Conservation (phyloP, 1,284 basidiomycete species). For the Ustilago shanxiensis region DNA sequence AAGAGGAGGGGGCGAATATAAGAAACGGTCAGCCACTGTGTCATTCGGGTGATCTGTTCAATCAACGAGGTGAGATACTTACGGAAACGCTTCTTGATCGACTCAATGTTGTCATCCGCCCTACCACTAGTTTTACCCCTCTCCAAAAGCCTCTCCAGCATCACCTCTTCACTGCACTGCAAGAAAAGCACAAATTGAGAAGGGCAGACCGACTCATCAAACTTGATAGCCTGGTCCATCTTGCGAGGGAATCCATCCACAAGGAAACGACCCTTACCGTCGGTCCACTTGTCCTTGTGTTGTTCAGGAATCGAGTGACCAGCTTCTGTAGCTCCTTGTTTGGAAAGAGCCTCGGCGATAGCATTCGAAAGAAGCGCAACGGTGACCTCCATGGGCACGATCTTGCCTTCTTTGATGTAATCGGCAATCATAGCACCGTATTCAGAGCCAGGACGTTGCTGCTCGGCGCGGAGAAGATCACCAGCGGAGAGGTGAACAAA, state of each 20-base stretch:
- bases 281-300: constrained; percentile 75
- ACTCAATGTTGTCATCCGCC: constrained; percentile 95
- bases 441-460: constrained; percentile 85
- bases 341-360: constrained; percentile 78
- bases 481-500: constrained; percentile 98
- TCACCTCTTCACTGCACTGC: constrained; percentile 88
- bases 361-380: constrained; percentile 95
- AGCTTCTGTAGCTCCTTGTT: constrained; percentile 32
- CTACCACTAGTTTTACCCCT: constrained; percentile 93
- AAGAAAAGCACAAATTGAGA: constrained; percentile 88
- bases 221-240: constrained; percentile 96
- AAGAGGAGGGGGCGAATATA: not conserved
- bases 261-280: constrained; percentile 86
- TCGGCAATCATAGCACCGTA: constrained; percentile 88
- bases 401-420: constrained; percentile 91
- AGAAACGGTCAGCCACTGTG: too few species aligned
- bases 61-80: constrained; percentile 59
- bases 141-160: constrained; percentile 86
- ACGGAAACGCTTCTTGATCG: constrained; percentile 96
- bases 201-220: constrained; percentile 84
- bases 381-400: constrained; percentile 97
- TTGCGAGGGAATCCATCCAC: constrained; percentile 98
- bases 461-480: constrained; percentile 94
- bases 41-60: not conserved
- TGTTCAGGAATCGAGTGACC: constrained; percentile 37